phyloP scores from a whole-genome alignment of 2,329 filamentous ascomycete genomes.

The Neofusicoccum umdonicola region DNA sequence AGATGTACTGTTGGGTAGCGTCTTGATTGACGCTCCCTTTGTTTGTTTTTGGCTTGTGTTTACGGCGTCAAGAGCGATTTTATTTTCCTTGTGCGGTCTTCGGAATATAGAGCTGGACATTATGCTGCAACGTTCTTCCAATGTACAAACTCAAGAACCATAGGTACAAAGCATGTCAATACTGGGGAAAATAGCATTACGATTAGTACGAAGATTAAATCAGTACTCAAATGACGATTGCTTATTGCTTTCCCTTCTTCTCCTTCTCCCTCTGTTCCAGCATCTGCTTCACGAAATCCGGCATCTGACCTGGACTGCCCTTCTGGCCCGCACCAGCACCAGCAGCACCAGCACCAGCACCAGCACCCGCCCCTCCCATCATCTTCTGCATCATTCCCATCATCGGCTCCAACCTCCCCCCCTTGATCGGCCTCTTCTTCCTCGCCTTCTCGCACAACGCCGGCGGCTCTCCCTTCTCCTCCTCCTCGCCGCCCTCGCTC shows the following conservation, averaged over 20 bases:
- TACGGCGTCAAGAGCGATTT: neutral
- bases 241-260: neutral
- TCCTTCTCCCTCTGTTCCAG: neutral
- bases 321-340: neutral
- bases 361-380: neutral
- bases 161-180: neutral
- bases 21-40: no score
- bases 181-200: neutral
- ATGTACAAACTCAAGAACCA: neutral
- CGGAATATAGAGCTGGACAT: neutral
- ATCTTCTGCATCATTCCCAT: conserved; percentile 6
- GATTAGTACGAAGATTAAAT: neutral
- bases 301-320: neutral
- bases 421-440: conserved; percentile 30
- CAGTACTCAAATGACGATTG: neutral
- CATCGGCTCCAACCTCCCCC: conserved; percentile 26
- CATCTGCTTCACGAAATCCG: neutral
- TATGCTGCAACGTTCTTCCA: neutral
- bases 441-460: conserved; percentile 24
- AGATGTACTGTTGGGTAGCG: neutral
- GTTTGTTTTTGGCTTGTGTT: neutral
- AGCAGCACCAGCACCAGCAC: neutral
- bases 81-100: neutral
- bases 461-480: conserved; percentile 16
- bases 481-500: conserved; percentile 18